Evolutionary conservation across 2,329 filamentous ascomycete genomes (phyloP).

Genomic region (Monosporascus sp.): DNA sequence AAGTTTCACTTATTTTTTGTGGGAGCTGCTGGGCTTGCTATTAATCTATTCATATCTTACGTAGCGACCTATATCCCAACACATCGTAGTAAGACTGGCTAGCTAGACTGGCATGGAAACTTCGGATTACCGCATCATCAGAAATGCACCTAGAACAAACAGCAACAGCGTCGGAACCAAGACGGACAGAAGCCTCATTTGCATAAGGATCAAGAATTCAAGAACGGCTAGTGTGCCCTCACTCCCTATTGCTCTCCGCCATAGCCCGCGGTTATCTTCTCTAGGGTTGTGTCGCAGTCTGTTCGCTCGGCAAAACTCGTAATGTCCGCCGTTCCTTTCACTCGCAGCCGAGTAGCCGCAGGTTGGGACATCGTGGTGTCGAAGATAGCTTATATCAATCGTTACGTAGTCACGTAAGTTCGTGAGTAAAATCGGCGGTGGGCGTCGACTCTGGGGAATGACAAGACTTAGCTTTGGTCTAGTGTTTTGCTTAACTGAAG

Average conservation of each 20-base stretch:
- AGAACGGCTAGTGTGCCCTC: constrained; percentile 9
- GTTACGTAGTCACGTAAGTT: constrained; percentile 2
- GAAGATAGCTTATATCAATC: constrained; percentile 5
- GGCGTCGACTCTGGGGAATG: constrained; percentile 2
- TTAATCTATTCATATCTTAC: no score
- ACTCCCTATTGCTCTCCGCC: constrained; percentile 5
- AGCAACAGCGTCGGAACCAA: constrained; percentile 10
- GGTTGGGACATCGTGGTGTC: not conserved
- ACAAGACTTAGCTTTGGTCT: constrained; percentile 5
- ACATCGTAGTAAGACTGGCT: no score
- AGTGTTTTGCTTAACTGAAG: constrained; percentile 4
- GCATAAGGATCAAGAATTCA: constrained; percentile 11
- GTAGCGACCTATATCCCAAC: no score
- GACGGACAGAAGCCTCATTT: constrained; percentile 14
- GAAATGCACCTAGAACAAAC: constrained; percentile 9
- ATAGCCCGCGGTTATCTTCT: constrained; percentile 1
- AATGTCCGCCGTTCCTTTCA: not conserved
- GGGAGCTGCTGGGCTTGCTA: no score
- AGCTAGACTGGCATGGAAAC: not conserved
- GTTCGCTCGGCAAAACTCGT: constrained; percentile 12
- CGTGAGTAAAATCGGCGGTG: not conserved
- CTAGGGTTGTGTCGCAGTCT: constrained; percentile 8
- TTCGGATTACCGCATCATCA: not conserved
- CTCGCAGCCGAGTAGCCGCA: constrained; percentile 3
- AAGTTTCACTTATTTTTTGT: no score